Percentiles rank a stretch among this genome's conserved stretches.
phyloP scores from a whole-genome alignment of 345 rosid species.

The Eucalyptus urophylla region DNA sequence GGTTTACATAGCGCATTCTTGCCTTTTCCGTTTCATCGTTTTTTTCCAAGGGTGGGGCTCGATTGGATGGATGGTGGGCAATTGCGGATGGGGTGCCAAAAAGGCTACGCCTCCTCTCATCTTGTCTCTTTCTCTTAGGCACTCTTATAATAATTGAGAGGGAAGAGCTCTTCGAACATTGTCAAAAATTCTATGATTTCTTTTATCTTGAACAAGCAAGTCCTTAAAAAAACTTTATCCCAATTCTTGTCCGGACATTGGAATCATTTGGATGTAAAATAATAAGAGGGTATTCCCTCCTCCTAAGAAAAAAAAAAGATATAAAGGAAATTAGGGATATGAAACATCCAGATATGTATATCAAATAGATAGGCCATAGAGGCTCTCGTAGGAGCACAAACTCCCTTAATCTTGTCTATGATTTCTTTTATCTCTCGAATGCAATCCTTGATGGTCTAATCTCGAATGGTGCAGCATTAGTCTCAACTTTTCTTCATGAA shows the following conservation, averaged over 20 bases:
- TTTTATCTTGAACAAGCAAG: not conserved
- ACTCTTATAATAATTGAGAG: not conserved
- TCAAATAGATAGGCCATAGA: too few relatives aligned
- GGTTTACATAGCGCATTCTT: not conserved
- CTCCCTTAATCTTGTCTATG: not conserved
- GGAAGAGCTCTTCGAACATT: not conserved
- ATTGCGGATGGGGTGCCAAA: not conserved
- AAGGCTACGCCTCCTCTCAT: not conserved
- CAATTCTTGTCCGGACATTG: not conserved
- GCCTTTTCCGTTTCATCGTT: not conserved
- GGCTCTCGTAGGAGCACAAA: too few relatives aligned
- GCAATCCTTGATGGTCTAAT: not conserved
- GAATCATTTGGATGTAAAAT: too few relatives aligned
- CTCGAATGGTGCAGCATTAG: not conserved
- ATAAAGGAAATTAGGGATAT: not conserved
- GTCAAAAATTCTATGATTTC: not conserved
- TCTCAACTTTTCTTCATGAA: not conserved
- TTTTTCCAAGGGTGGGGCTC: not conserved
- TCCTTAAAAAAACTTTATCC: not conserved
- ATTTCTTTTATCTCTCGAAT: not conserved
- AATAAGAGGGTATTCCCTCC: not conserved
- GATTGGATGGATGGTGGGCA: not conserved
- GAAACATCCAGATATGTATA: too few relatives aligned
- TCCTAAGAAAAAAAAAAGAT: too few relatives aligned
- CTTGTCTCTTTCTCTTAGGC: not conserved